phyloP scores from a whole-genome alignment of 2,329 filamentous ascomycete species.

The Blumeria graminis region DNA sequence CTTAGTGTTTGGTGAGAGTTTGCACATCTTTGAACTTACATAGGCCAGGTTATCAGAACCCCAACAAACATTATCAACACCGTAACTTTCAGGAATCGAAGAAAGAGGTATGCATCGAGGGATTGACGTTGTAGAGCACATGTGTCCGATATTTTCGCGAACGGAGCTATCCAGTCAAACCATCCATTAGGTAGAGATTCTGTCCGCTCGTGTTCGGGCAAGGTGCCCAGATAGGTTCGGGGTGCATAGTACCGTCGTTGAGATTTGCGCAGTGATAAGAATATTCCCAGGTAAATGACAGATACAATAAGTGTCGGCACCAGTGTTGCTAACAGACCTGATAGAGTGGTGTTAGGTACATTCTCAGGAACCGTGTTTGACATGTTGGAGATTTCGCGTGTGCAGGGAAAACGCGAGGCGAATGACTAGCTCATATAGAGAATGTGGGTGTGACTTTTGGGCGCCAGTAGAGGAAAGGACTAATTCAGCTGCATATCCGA shows the following conservation, averaged over 20 bases:
- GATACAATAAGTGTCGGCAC: constrained; percentile 20
- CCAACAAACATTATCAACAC: constrained; percentile 64
- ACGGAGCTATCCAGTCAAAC: constrained; percentile 42
- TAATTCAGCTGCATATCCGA: too few species aligned
- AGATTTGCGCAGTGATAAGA: constrained; percentile 24
- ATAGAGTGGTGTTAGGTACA: constrained; percentile 9
- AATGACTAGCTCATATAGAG: too few species aligned
- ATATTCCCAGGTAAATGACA: constrained; percentile 22
- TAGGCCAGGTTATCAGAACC: constrained; percentile 62
- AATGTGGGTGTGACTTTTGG: too few species aligned
- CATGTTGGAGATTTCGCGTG: background rate
- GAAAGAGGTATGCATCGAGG: constrained; percentile 73
- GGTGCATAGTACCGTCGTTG: constrained; percentile 28
- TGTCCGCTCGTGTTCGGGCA: constrained; percentile 29
- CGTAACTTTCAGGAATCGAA: constrained; percentile 65
- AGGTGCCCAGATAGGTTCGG: constrained; percentile 26
- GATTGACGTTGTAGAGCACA: constrained; percentile 77
- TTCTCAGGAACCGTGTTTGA: constrained; percentile 1
- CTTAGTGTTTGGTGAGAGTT: background rate
- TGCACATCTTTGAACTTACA: constrained; percentile 16
- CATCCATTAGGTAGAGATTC: constrained; percentile 33
- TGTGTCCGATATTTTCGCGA: constrained; percentile 46
- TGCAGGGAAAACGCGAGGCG: too few species aligned
- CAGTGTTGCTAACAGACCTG: constrained; percentile 23
- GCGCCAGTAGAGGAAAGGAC: too few species aligned